Conservation (phyloP, 768 basidiomycete species). For the Ephemerocybe angulata region DNA sequence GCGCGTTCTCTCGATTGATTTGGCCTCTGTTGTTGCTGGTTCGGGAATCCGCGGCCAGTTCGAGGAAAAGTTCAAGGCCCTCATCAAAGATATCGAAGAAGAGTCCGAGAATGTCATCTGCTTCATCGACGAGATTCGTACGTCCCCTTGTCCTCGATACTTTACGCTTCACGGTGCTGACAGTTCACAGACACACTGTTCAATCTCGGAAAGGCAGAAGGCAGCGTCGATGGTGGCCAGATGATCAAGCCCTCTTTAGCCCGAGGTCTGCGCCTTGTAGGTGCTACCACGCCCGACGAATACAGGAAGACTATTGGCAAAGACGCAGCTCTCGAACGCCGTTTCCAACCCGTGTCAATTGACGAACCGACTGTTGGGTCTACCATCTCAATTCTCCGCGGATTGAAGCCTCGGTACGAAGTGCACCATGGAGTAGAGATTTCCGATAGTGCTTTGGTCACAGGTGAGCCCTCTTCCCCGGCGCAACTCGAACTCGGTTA, state of each 20-base stretch:
- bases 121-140: conserved; percentile 93
- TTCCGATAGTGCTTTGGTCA: conserved; percentile 83
- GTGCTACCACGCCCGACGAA: conserved; percentile 89
- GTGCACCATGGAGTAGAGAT: conserved; percentile 94
- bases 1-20: conserved; percentile 82
- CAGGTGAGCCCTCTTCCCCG: conserved; percentile 42
- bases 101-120: conserved; percentile 82
- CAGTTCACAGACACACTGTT: conserved; percentile 60
- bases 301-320: conserved; percentile 90
- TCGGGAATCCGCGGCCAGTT: conserved; percentile 91
- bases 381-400: conserved; percentile 83
- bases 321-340: conserved; percentile 85
- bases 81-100: conserved; percentile 87
- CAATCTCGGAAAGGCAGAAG: conserved; percentile 88
- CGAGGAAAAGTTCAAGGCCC: conserved; percentile 89
- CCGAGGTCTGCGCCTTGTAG: conserved; percentile 81
- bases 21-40: conserved; percentile 81
- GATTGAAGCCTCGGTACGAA: conserved; percentile 80
- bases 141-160: conserved; percentile 30
- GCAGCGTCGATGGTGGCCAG: conserved; percentile 87
- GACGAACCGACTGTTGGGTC: conserved; percentile 86
- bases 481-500: not conserved
- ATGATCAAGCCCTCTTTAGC: conserved; percentile 94
- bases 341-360: conserved; percentile 87
- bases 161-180: not conserved